Base-by-base conservation (phyloP, 176 grass and related monocot species). In the Elaeis guineensis region DNA sequence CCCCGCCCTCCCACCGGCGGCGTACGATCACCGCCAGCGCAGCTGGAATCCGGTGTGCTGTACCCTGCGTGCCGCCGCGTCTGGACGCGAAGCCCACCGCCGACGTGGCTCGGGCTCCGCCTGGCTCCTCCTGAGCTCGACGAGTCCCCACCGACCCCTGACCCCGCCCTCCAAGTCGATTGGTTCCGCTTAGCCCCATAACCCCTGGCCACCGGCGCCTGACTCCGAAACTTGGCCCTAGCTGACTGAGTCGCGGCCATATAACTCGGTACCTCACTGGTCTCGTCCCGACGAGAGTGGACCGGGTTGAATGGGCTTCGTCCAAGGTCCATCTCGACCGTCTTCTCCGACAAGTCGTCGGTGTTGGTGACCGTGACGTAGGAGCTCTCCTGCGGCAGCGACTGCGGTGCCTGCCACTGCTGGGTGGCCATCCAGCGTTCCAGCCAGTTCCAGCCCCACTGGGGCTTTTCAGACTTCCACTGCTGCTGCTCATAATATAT, bases 201-300 rank as follows among this genome's bases (percentile, higher is more conserved):
- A 2, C 11, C 9, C 9, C 35, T 12, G 5, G 22, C 44, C 2
- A 49, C 55, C 61, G 75, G 50, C 3, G 74, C 52, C 57, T 58
- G 52, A n/a, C 39, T 35, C 11, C 84, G 69, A 5, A 75, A 76
- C 70, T 89, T 95, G 35, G 90, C 90, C 20, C 77, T 76, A 8
- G 90, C 79, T 0, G 86, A 95, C 58, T 83, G 74, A 17, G 90
- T 95, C 0, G 77, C 90, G 5, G 80, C 83, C 90, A 90, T 95
- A 77, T 95, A 95, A 25, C 86, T 71, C 0, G 86, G 90, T 9
- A 82, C 16, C 17, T 60, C 61, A 4, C 49, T n/a, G 4, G 64
- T 9, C 1, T 17, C 65, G 16, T 67, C 65, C 3, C 1, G 19
- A 12, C 4, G 7, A 25, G 22, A 39, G 57, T 51, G 69, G 29